These are phyloP conservation scores for Rhizopogon roseolus DNA, from an alignment of 768 basidiomycete species.

Conservation along the genomic window DNA sequence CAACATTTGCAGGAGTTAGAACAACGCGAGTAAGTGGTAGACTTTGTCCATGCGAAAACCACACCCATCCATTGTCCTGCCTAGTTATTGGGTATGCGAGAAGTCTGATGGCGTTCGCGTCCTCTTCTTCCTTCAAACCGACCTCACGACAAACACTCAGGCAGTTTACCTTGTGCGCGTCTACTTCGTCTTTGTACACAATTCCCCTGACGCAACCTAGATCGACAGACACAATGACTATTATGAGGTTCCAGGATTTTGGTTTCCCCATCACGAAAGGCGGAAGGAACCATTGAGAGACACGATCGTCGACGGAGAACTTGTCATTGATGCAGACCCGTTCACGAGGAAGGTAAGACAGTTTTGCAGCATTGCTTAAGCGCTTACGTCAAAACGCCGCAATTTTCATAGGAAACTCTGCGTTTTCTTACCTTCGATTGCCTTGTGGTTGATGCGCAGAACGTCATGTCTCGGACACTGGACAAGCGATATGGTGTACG, in stretches of 20 bases:
- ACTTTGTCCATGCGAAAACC: background rate
- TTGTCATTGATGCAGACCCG: conserved; percentile 87
- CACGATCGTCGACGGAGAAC: conserved; percentile 89
- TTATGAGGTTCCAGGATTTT: conserved; percentile 68
- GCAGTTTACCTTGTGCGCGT: conserved; percentile 69
- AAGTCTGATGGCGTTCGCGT: conserved; percentile 96
- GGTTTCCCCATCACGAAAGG: conserved; percentile 86
- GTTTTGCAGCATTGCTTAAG: background rate
- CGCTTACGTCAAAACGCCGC: background rate
- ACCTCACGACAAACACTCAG: conserved; percentile 48
- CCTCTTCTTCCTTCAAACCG: conserved; percentile 71
- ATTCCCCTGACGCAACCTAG: conserved; percentile 35
- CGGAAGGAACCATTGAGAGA: conserved; percentile 63
- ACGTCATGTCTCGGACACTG: conserved; percentile 79
- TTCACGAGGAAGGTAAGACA: conserved; percentile 58
- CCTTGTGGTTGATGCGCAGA: conserved; percentile 79
- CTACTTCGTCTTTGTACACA: conserved; percentile 2
- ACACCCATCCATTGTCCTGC: background rate
- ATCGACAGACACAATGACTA: conserved; percentile 94
- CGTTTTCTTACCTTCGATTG: conserved; percentile 91
- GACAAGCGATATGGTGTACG: conserved; percentile 88
- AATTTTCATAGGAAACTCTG: conserved; percentile 58
- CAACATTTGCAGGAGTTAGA: conserved; percentile 74
- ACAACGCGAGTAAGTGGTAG: conserved; percentile 60
- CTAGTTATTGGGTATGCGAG: conserved; percentile 98